Evolutionary conservation across 2,329 filamentous ascomycete species (phyloP).

Genomic region (Talaromyces sp.): DNA sequence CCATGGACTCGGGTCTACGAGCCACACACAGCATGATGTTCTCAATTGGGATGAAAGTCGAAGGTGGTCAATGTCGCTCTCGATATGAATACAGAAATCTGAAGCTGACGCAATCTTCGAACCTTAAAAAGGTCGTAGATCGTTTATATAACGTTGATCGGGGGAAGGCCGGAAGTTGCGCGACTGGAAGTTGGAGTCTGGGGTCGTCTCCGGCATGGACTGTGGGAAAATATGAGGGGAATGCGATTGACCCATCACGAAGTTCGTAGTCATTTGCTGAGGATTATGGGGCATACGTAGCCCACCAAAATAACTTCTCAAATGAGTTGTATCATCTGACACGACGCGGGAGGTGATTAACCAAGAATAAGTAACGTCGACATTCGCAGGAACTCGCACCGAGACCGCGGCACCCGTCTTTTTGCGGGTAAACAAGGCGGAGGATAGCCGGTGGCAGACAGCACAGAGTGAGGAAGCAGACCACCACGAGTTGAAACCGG

Average conservation of each 20-base stretch:
- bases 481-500: slow-evolving; percentile 13
- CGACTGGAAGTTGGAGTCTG: neutral
- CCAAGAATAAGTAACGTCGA: neutral
- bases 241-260: neutral
- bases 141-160: neutral
- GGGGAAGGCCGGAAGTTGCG: neutral
- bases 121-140: slow-evolving; percentile 6
- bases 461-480: neutral
- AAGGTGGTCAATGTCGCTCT: neutral
- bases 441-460: neutral
- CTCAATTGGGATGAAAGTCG: neutral
- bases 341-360: neutral
- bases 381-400: neutral
- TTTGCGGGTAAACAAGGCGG: slow-evolving; percentile 8
- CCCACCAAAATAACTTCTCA: neutral
- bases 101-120: neutral
- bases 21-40: slow-evolving; percentile 1
- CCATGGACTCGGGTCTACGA: neutral
- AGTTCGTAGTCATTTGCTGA: neutral
- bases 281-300: neutral
- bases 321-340: slow-evolving; percentile 8
- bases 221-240: neutral
- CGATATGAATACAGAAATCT: neutral
- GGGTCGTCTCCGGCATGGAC: neutral
- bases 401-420: neutral